These are phyloP conservation scores for Penicillium sp. DNA, from an alignment of 2,329 filamentous ascomycete genomes.

Conservation along the genomic window DNA sequence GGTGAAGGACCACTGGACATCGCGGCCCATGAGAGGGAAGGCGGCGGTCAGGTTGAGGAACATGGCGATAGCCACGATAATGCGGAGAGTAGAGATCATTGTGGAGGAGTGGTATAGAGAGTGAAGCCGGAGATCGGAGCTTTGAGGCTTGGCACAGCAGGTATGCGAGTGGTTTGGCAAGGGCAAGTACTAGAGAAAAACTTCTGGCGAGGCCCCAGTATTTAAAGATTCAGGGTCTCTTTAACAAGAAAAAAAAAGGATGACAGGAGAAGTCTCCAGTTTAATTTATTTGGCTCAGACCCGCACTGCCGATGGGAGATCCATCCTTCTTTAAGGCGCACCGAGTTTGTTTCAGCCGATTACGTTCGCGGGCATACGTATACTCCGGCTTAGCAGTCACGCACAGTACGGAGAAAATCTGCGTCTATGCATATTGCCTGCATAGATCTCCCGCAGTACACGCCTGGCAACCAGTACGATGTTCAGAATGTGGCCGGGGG, in stretches of 20 bases:
- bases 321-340: neutral
- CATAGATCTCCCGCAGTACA: neutral
- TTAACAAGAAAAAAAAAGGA: neutral
- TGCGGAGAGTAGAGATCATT: conserved; percentile 10
- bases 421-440: neutral
- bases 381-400: neutral
- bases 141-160: neutral
- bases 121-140: neutral
- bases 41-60: conserved; percentile 15
- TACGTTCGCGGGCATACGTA: conserved; percentile 3
- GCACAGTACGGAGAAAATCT: neutral
- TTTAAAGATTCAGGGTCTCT: neutral
- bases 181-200: neutral
- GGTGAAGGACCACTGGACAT: conserved; percentile 25
- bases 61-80: conserved; percentile 7
- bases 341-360: neutral
- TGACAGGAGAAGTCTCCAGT: conserved; percentile 3
- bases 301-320: neutral
- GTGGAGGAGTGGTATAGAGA: neutral
- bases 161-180: neutral
- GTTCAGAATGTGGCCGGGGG: neutral
- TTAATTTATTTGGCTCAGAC: conserved; percentile 9
- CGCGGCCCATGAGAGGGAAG: conserved; percentile 20
- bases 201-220: neutral
- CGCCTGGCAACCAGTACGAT: neutral